These are phyloP conservation scores for Sphagnurus paluster DNA, from an alignment of 1,284 basidiomycete genomes.

Conservation along the genomic window DNA sequence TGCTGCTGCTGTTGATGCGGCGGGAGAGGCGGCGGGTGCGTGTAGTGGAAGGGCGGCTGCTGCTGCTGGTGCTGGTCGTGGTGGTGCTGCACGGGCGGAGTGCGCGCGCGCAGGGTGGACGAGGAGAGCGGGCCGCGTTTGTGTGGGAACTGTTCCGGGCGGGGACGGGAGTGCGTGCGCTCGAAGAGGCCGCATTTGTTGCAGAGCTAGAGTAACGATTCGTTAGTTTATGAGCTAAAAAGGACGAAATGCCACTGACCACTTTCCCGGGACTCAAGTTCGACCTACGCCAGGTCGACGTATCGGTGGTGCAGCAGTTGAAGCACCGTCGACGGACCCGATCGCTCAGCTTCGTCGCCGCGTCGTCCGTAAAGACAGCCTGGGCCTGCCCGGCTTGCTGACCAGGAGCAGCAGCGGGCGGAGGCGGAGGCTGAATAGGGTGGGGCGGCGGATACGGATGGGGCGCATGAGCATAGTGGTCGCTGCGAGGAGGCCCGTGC, in stretches of 20 bases:
- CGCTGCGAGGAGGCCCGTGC: slow-evolving; percentile 16
- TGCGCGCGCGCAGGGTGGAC: slow-evolving; percentile 32
- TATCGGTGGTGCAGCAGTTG: slow-evolving; percentile 84
- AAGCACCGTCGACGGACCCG: slow-evolving; percentile 73
- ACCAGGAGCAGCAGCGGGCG: not conserved
- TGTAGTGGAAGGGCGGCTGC: slow-evolving; percentile 4
- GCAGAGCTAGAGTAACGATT: slow-evolving; percentile 55
- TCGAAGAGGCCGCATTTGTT: slow-evolving; percentile 86
- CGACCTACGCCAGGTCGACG: slow-evolving; percentile 76
- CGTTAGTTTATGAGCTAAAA: slow-evolving; percentile 5
- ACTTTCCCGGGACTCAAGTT: slow-evolving; percentile 81
- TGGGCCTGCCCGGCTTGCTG: slow-evolving; percentile 21
- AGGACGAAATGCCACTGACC: slow-evolving; percentile 42
- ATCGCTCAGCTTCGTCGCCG: slow-evolving; percentile 74
- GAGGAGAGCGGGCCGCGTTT: slow-evolving; percentile 67
- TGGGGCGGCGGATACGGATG: not conserved
- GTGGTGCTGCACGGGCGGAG: slow-evolving; percentile 25
- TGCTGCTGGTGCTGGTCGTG: slow-evolving; percentile 2
- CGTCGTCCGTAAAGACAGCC: slow-evolving; percentile 66
- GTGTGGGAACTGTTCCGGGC: slow-evolving; percentile 80
- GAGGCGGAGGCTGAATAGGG: not conserved
- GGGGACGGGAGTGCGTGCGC: slow-evolving; percentile 75
- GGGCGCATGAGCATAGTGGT: slow-evolving; percentile 37
- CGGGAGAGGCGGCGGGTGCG: slow-evolving; percentile 1
- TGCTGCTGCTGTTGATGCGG: not conserved